Conservation (phyloP, 1,284 basidiomycete genomes). For the Sporisorium scitamineum region DNA sequence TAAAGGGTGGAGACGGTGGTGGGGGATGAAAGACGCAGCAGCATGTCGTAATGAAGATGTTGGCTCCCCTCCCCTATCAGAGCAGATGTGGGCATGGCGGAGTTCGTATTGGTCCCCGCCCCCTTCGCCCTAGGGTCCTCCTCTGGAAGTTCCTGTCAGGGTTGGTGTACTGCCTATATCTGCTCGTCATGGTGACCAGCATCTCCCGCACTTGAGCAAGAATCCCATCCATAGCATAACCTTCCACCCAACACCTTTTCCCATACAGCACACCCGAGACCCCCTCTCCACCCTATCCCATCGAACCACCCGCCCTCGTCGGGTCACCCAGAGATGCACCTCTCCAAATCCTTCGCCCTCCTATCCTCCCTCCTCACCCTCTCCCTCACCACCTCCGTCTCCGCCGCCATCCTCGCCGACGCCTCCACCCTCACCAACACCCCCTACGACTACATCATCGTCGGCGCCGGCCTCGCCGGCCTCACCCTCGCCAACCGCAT, state of each 20-base stretch:
- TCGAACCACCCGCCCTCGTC: too few species aligned
- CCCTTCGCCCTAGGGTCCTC: background rate
- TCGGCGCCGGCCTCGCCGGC: conserved; percentile 64
- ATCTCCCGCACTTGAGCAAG: background rate
- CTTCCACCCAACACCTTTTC: background rate
- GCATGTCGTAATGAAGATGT: background rate
- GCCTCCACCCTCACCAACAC: conserved; percentile 13
- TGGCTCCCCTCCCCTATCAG: background rate
- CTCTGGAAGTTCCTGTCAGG: background rate
- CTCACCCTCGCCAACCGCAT: conserved; percentile 63
- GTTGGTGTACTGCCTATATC: background rate
- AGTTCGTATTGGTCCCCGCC: background rate
- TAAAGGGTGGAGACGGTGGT: background rate
- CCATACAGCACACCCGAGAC: background rate
- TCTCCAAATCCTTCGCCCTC: conserved; percentile 23
- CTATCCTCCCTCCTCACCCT: conserved; percentile 14
- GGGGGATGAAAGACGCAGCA: background rate
- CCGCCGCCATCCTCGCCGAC: conserved; percentile 26
- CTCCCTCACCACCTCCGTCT: conserved; percentile 3
- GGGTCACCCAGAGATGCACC: conserved; percentile 16
- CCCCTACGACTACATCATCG: conserved; percentile 66
- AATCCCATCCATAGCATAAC: background rate
- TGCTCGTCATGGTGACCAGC: background rate
- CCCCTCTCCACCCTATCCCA: background rate
- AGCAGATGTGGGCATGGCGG: background rate